Evolutionary conservation across 768 basidiomycete genomes (phyloP).

Genomic region (Collybia mongolica): DNA sequence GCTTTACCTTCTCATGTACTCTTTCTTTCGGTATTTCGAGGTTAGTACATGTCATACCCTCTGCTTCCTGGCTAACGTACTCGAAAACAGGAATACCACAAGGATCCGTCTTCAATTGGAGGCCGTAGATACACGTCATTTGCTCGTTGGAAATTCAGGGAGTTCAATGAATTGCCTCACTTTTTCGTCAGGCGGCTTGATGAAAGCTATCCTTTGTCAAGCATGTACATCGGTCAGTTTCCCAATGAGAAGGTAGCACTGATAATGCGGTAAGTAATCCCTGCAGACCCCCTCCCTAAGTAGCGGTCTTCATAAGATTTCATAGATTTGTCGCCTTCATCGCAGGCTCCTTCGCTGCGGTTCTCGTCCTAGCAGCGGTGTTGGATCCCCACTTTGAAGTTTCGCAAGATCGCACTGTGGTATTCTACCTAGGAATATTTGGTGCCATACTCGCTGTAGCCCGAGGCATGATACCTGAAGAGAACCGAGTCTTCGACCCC

Average conservation of each 20-base stretch:
- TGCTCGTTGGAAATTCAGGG: slow-evolving; percentile 97
- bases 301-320: slow-evolving; percentile 1
- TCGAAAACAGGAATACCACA: slow-evolving; percentile 86
- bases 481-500: slow-evolving; percentile 91
- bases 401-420: slow-evolving; percentile 85
- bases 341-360: slow-evolving; percentile 94
- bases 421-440: slow-evolving; percentile 92
- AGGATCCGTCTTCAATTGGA: slow-evolving; percentile 94
- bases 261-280: slow-evolving; percentile 72
- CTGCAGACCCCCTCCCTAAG: too few relatives aligned
- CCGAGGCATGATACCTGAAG: slow-evolving; percentile 94
- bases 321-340: slow-evolving; percentile 92
- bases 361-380: slow-evolving; percentile 87
- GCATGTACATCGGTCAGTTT: slow-evolving; percentile 96
- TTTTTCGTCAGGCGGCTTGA: slow-evolving; percentile 84
- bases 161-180: slow-evolving; percentile 98
- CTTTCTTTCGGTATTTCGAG: slow-evolving; percentile 99
- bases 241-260: slow-evolving; percentile 92
- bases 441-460: slow-evolving; percentile 87
- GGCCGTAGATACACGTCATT: slow-evolving; percentile 91
- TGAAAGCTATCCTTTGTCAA: slow-evolving; percentile 86
- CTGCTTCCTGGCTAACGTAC: slow-evolving; percentile 7
- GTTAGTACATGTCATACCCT: slow-evolving; percentile 39
- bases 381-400: slow-evolving; percentile 96
- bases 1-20: slow-evolving; percentile 94